Conservation (phyloP, 2,329 filamentous ascomycete genomes). For the Davidsoniella eucalypti region DNA sequence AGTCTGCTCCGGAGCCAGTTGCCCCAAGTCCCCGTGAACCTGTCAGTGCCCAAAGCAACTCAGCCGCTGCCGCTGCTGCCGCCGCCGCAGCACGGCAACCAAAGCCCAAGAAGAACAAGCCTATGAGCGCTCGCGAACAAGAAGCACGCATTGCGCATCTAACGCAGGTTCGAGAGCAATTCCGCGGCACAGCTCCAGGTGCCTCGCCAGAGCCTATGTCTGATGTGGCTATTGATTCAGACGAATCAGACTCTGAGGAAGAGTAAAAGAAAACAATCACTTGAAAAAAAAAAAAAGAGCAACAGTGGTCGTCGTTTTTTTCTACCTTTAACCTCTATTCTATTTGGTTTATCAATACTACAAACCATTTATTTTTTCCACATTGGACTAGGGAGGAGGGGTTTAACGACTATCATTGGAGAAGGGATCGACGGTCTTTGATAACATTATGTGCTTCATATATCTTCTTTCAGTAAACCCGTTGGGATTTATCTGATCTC, state of each 20-base stretch:
- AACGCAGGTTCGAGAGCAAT: constrained; percentile 31
- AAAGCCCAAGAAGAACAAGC: constrained; percentile 58
- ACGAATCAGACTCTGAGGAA: constrained; percentile 32
- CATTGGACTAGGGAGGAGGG: not conserved
- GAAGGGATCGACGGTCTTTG: not conserved
- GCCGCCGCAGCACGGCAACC: constrained; percentile 22
- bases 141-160: constrained; percentile 47
- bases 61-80: constrained; percentile 15
- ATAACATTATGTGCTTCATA: not conserved
- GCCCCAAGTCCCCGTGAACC: constrained; percentile 16
- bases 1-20: not conserved
- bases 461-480: not conserved
- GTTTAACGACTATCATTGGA: too few species aligned
- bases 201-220: constrained; percentile 13
- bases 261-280: constrained; percentile 23
- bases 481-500: too few species aligned
- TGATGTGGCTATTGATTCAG: constrained; percentile 15
- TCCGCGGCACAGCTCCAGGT: constrained; percentile 10
- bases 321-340: not conserved
- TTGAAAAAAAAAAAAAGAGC: not conserved
- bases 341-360: not conserved
- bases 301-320: not conserved
- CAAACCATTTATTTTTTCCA: not conserved
- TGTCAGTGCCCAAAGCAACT: constrained; percentile 14
- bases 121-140: constrained; percentile 55